Evolutionary conservation across 768 basidiomycete genomes (phyloP), one percentile per base, ranked within the genome.

Genomic region (Agrocybe pediades): DNA sequence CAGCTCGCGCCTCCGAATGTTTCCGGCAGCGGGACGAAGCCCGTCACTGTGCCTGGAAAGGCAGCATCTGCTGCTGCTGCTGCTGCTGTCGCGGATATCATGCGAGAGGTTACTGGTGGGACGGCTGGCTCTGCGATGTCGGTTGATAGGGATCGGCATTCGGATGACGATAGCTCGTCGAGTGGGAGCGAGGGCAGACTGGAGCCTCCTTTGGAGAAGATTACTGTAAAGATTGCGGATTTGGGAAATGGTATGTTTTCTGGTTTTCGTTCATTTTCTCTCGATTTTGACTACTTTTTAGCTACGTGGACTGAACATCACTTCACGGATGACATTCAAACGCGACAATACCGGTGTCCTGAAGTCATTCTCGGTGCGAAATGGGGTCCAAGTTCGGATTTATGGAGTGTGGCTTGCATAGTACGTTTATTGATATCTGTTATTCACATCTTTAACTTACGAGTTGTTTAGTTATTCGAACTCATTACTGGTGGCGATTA

Each of bases 171-270:
- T 27, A 7, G 41, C 9, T 62, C 42, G 45, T 56, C 58, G 23
- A 61, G 53, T 46, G 42, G 53, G 41, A 39, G 59, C 8, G 72
- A 71, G 11, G 65, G 41, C 11, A 9, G 49, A n/a, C 33, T 36
- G 13, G 33, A 36, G 33, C 33, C 25, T 3, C 19, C 27, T 6
- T 29, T 51, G 29, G 70, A 71, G 49, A 84, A 84, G 67, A 97
- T 98, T 57, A 98, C 95, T 6, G 97, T 99, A 48, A 98, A 98
- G 80, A 98, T 99, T 66, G 97, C 96, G 25, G 97, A 99, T 80
- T 73, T 99, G 49, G 97, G 97, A 7, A 98, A 98, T 70, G 93
- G 93, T 85, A 66, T 54, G 85, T 72, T 41, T 40, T 9, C 58
- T 40, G 46, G 51, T 47, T 23, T 33, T 52, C 51, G 26, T 39